Base-by-base conservation (phyloP, 2,329 filamentous ascomycete species). In the Chalaropsis ovoidea region DNA sequence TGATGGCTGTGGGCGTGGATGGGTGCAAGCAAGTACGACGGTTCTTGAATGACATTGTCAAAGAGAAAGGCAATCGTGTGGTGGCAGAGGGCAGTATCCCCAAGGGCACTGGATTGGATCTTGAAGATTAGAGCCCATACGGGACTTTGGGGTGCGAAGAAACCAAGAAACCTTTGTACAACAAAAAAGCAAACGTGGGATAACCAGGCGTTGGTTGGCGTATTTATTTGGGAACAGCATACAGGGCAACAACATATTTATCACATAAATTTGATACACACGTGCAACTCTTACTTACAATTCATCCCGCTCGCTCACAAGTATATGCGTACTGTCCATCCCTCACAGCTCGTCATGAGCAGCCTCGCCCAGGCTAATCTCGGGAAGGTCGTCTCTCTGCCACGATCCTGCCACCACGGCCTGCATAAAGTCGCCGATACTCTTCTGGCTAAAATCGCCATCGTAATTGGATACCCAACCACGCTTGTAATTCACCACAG, bases 1-100 rank as follows among this genome's bases (percentile, higher is more conserved):
- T 99, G 92, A 77, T 99, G 70, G 90, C 89, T 0, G 90, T 96
- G 0, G 93, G 88, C 0, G 85, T 96, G 61, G 92, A 96, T 73
- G 94, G 92, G 4, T 97, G 93, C 75, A 90, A 87, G 76, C 87
- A 92, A 73, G 86, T 97, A 47, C 82, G 89, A 69, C 82, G 85
- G 70, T 87, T 96, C 62, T 73, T 99, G 71, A 92, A 97, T 74
- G 80, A 81, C 6, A 86, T 95, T 15, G 86, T 97, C 58, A 84
- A 86, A 72, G 83, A 83, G 56, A 86, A 86, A 74, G 88, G 88
- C 2, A 79, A 76, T 67, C 81, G 80, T 73, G 83, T 90, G 77
- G 74, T 90, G 5, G 35, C 27, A 7, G 66, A 67, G 39, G 61
- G 65, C 35, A 64, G 24, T 17, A 22, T 64, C 11, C 19, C 52